Evolutionary conservation across 106 monocot species (phyloP), one percentile per base, ranked within the genome.

Genomic region (Dactylorhiza incarnata): DNA sequence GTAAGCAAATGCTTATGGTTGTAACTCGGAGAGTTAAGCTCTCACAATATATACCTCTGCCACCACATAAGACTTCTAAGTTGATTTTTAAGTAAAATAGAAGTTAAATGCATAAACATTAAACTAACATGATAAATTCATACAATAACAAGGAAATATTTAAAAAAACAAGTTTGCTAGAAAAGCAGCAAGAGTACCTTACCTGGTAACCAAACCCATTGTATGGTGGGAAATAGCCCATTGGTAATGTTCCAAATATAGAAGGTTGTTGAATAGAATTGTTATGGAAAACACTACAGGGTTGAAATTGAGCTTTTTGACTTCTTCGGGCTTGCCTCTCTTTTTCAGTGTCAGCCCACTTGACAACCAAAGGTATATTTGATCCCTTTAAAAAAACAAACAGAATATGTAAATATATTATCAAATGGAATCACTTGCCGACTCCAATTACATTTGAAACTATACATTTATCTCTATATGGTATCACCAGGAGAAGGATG

Each of bases 271-370:
- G 97, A 46, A 86, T 80, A 59, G 91, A 66, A 72, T 63, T 84
- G 19, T 77, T 23, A 73, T 76, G 78, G 49, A 83, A 44, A 67
- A 79, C 17, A 83, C 68, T 86, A 25, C 87, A 84, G n/a, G 77
- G 70, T 49, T 89, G 87, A 62, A 84, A 81, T 68, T 93, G 96
- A 80, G 87, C 83, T 79, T 89, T 97, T 66, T 93, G 93, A 74
- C 87, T 86, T 74, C 83, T 87, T 72, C 97, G 86, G 19, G 91
- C 93, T 82, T 89, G 91, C 61, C 97, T 93, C 87, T 97, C 94
- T 78, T 94, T 97, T 72, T 97, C 97, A 48, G 97, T 97, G 68
- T 97, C 97, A 48, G 97, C 97, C 97, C 97, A 97, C 55, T 94
- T 97, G 62, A 97, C 94, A 86, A 97, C 97, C 82, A 97, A 86